Evolutionary conservation across 352 stramenopile species (phyloP).

Genomic region (Pythium myriotylum): DNA sequence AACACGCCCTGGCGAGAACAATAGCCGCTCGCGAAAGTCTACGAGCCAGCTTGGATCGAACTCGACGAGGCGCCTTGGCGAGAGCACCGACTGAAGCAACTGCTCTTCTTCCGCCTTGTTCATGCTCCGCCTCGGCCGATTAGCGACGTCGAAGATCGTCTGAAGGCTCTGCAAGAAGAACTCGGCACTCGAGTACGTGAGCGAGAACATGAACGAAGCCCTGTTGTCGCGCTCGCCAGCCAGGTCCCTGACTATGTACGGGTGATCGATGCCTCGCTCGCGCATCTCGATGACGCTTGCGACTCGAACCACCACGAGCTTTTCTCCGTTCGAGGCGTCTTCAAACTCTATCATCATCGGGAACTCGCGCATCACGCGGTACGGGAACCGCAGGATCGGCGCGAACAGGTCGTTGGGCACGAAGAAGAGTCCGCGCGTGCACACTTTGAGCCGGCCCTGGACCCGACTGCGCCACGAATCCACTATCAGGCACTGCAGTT

Average conservation of each 20-base stretch:
- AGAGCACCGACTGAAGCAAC: constrained; percentile 65
- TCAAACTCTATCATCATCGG: constrained; percentile 59
- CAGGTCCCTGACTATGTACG: constrained; percentile 57
- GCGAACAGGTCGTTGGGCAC: constrained; percentile 72
- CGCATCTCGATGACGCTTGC: constrained; percentile 74
- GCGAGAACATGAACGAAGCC: constrained; percentile 66
- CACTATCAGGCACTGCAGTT: too few relatives aligned
- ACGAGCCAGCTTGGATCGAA: constrained; percentile 86
- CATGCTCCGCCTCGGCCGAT: constrained; percentile 44
- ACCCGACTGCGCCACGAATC: constrained; percentile 38
- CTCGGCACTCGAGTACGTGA: constrained; percentile 68
- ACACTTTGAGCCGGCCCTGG: constrained; percentile 76
- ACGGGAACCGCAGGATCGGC: constrained; percentile 83
- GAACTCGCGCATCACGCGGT: constrained; percentile 56
- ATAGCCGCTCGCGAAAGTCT: constrained; percentile 79
- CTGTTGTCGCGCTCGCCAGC: constrained; percentile 15
- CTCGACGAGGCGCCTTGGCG: constrained; percentile 45
- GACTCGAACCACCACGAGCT: constrained; percentile 64
- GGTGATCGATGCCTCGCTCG: constrained; percentile 66
- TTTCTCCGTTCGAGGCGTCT: constrained; percentile 19
- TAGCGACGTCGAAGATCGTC: constrained; percentile 59
- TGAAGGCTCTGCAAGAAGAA: constrained; percentile 68
- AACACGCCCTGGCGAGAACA: constrained; percentile 48
- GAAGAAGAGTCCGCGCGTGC: constrained; percentile 89
- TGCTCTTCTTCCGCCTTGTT: constrained; percentile 71